Evolutionary conservation across 2,329 filamentous ascomycete genomes (phyloP).

Genomic region (Diaporthe ampelina): DNA sequence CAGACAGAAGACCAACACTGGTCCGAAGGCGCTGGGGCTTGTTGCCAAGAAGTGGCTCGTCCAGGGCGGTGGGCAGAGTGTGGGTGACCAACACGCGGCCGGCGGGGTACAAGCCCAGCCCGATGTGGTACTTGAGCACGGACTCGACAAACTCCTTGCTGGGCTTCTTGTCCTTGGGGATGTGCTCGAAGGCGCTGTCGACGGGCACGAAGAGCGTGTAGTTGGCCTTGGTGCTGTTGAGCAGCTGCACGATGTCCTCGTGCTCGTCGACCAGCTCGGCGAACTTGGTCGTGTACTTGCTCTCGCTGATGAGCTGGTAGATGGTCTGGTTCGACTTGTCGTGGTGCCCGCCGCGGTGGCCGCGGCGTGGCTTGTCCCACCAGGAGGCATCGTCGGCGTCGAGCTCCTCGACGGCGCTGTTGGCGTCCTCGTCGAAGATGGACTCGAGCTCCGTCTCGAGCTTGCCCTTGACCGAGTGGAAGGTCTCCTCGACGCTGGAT

Average conservation of each 20-base stretch:
- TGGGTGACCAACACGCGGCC: conserved; percentile 76
- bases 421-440: conserved; percentile 50
- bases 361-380: conserved; percentile 33
- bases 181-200: conserved; percentile 79
- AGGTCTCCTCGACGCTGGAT: conserved; percentile 37
- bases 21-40: conserved; percentile 81
- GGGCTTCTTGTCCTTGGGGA: conserved; percentile 70
- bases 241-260: conserved; percentile 76
- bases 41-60: conserved; percentile 71
- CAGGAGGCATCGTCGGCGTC: conserved; percentile 3
- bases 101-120: conserved; percentile 75
- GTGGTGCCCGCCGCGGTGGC: conserved; percentile 6
- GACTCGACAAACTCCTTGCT: conserved; percentile 78
- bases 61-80: conserved; percentile 79
- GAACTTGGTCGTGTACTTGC: conserved; percentile 83
- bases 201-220: conserved; percentile 87
- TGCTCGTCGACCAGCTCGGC: conserved; percentile 81
- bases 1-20: conserved; percentile 70
- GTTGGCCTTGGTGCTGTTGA: conserved; percentile 82
- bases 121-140: conserved; percentile 82
- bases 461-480: conserved; percentile 39
- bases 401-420: conserved; percentile 8
- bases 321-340: conserved; percentile 77
- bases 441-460: conserved; percentile 45
- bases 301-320: conserved; percentile 82